phyloP scores from a whole-genome alignment of 768 basidiomycete species.

The Tylopilus intermedius region DNA sequence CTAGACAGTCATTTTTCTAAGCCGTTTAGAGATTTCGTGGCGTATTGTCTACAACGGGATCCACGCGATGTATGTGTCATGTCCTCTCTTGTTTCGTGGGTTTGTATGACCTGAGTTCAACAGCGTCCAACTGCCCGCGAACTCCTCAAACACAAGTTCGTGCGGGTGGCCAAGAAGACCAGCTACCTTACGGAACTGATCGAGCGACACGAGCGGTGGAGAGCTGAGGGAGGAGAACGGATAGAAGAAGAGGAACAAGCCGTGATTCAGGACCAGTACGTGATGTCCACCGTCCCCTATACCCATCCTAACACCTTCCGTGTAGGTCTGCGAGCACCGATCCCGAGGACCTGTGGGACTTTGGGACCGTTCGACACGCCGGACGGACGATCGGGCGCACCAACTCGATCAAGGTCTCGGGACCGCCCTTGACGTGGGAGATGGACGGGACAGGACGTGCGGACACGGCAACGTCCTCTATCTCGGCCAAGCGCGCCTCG shows the following conservation, averaged over 20 bases:
- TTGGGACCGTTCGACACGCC: slow-evolving; percentile 88
- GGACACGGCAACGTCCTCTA: slow-evolving; percentile 36
- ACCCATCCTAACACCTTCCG: neutral
- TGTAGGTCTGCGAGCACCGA: slow-evolving; percentile 53
- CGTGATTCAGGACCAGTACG: slow-evolving; percentile 60
- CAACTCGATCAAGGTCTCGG: slow-evolving; percentile 52
- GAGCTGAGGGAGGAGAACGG: slow-evolving; percentile 77
- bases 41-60: slow-evolving; percentile 89
- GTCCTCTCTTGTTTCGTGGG: neutral
- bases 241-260: slow-evolving; percentile 67
- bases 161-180: slow-evolving; percentile 91
- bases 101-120: slow-evolving; percentile 15
- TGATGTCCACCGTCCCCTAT: slow-evolving; percentile 1
- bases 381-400: slow-evolving; percentile 66
- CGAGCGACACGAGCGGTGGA: slow-evolving; percentile 92
- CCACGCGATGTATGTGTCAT: slow-evolving; percentile 69
- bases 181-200: slow-evolving; percentile 93
- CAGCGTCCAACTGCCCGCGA: slow-evolving; percentile 94
- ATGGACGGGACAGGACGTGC: slow-evolving; percentile 53
- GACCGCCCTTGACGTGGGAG: slow-evolving; percentile 76
- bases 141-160: slow-evolving; percentile 92
- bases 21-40: slow-evolving; percentile 90
- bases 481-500: slow-evolving; percentile 27
- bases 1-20: slow-evolving; percentile 90
- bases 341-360: slow-evolving; percentile 91